Conservation (phyloP, 2,329 filamentous ascomycete genomes). For the Xenosphaeropsis pyriputrescens region DNA sequence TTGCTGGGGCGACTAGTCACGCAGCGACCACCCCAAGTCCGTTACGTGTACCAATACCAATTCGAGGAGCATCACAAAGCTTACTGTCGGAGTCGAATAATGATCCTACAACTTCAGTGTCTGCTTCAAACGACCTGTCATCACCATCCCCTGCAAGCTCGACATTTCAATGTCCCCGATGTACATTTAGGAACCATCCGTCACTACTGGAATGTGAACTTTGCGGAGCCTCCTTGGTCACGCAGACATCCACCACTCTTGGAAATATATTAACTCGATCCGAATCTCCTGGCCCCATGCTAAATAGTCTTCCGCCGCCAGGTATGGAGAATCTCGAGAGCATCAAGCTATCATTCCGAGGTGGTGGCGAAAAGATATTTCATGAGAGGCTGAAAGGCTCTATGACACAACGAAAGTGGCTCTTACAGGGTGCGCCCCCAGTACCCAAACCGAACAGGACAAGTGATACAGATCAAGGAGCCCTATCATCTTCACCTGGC, state of each 20-base stretch:
- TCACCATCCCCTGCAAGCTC: conserved; percentile 18
- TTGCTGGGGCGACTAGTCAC: conserved; percentile 55
- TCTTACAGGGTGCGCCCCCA: conserved; percentile 78
- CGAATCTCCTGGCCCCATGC: conserved; percentile 66
- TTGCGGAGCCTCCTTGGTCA: conserved; percentile 63
- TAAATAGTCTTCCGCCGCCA: conserved; percentile 21
- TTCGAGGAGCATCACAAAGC: conserved; percentile 10
- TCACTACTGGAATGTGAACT: conserved; percentile 81
- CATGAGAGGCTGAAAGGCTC: conserved; percentile 77
- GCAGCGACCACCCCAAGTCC: conserved; percentile 12
- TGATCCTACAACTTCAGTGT: conserved; percentile 1
- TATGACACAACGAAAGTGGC: conserved; percentile 88
- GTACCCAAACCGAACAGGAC: conserved; percentile 47
- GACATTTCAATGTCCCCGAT: conserved; percentile 61
- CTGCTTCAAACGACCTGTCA: conserved; percentile 2
- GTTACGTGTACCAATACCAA: conserved; percentile 13
- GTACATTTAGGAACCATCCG: conserved; percentile 88
- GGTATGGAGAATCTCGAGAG: conserved; percentile 49
- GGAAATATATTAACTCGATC: conserved; percentile 32
- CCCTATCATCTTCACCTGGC: conserved; percentile 16
- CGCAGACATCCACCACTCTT: conserved; percentile 27
- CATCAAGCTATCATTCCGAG: conserved; percentile 85
- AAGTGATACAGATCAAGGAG: conserved; percentile 19
- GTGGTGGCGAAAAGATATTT: conserved; percentile 80
- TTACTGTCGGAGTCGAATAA: neutral